Evolutionary conservation across 108 stramenopile genomes (phyloP), one percentile per base, ranked within the genome.

Genomic region (Fistulifera pelliculosa): DNA sequence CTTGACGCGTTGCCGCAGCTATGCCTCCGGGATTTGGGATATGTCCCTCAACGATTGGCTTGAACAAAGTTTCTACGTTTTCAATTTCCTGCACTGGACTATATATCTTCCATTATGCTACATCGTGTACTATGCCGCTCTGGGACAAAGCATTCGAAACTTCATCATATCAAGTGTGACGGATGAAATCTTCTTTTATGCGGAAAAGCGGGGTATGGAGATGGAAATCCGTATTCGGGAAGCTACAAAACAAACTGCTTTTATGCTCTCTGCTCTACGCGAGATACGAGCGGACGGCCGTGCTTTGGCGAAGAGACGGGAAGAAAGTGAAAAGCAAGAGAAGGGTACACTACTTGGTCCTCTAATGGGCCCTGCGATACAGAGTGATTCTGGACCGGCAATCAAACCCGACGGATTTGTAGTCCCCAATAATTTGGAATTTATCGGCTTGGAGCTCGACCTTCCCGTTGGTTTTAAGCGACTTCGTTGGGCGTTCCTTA

Each of bases 151-250:
- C 11, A 71, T 83, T 28, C 71, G 81, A 17, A 72, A 54, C 14
- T 89, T 68, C 58, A 83, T 89, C 49, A 59, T 89, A 10, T 55
- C 68, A 6, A 71, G 64, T 41, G 75, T 82, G 0, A 74, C 83
- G 6, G 85, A 82, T 53, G 85, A 88, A 52, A 81, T 85, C 35
- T 89, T 85, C 55, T 61, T 60, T 43, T 83, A 83, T 44, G 79
- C 83, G 1, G 87, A 89, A 49, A 65, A 83, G 55, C 82, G 80
- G 41, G 87, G 87, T 26, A 83, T 89, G 87, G 83, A 89, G 56
- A 89, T 89, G 87, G 69, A 83, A 38, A 73, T 89, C 12, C 66
- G 54, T 16, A 74, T 89, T 25, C 73, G 59, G 12, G 52, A 60
- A 38, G 69, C 75, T 5, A 58, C 47, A 17, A 53, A 50, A 10